phyloP scores from a whole-genome alignment of 1,284 basidiomycete species.

The Melampsora abietis-canadensis region DNA sequence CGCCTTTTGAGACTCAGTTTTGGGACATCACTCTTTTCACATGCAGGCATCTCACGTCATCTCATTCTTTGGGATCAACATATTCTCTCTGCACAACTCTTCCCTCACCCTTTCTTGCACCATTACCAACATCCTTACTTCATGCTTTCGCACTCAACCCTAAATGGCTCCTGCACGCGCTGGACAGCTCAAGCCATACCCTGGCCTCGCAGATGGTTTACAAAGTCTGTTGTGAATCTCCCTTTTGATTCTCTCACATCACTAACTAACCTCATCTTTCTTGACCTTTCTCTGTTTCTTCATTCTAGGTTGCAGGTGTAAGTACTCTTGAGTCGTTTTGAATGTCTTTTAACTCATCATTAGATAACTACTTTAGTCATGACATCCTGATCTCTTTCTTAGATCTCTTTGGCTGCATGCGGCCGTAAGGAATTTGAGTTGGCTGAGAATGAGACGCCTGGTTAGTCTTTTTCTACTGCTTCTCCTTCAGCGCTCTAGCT shows the following conservation, averaged over 20 bases:
- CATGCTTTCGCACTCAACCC: too few species aligned
- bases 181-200: too few species aligned
- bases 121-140: too few species aligned
- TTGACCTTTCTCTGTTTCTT: neutral
- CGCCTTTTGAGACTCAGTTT: too few species aligned
- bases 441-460: conserved; percentile 62
- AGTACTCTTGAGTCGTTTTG: neutral
- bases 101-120: too few species aligned
- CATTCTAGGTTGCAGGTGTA: conserved; percentile 39
- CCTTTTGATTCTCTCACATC: neutral
- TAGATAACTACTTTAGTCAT: neutral
- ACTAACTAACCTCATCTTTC: neutral
- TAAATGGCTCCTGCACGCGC: too few species aligned
- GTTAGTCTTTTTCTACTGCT: neutral
- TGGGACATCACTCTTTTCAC: too few species aligned
- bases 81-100: too few species aligned
- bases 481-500: neutral
- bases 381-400: neutral
- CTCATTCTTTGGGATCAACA: too few species aligned
- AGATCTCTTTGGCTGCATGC: conserved; percentile 60
- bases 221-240: conserved; percentile 21
- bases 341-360: neutral
- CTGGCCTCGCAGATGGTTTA: conserved; percentile 43
- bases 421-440: conserved; percentile 98
- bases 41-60: too few species aligned